Evolutionary conservation across 164 flowering plant genomes (phyloP), one percentile per base, ranked within the genome.

Genomic region (Vitis cinerea): DNA sequence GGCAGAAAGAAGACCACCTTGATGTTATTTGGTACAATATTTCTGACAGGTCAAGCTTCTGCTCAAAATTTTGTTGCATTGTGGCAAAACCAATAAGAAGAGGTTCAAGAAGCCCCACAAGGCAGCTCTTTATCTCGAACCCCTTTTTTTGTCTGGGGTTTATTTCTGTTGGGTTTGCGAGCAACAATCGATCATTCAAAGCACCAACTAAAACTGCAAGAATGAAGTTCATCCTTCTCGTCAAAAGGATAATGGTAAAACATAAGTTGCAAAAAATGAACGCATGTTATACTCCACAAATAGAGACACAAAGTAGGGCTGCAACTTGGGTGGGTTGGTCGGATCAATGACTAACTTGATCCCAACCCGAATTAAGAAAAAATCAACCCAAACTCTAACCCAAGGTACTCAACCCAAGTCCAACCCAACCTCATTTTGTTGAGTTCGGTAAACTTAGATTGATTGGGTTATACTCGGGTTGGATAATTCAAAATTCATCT

Each of bases 91-190:
- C 98, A 76, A 96, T 87, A 68, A 96, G 94, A 78, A 96, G 97
- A 31, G 99, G 99, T 76, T 96, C 99, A 75, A 96, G 98, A 70
- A 96, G 97, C 68, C 99, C 99, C 71, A 93, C 90, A 73, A 96
- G 98, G 74, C 90, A 93, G 70, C 90, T 89, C 77, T 87, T 90
- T 56, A 96, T 89, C 83, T 96, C 98, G 72, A 90, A 75, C 67
- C 85, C 91, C 78, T 96, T 96, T 85, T 92, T 92, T 68, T 90
- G 99, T 75, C 83, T 88, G 4, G 97, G 97, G 81, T 76, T 93
- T 71, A 92, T 83, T 31, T 92, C 98, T 2, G 94, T 96, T 72
- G 97, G 90, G 80, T 77, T 84, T 10, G 91, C 95, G 10, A 96
- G 91, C 80, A 96, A 70, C 76, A 96, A 70, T 9, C 98, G 86